Evolutionary conservation across 1,284 basidiomycete genomes (phyloP), one percentile per base, ranked within the genome.

Genomic region (Tranzscheliella williamsii): DNA sequence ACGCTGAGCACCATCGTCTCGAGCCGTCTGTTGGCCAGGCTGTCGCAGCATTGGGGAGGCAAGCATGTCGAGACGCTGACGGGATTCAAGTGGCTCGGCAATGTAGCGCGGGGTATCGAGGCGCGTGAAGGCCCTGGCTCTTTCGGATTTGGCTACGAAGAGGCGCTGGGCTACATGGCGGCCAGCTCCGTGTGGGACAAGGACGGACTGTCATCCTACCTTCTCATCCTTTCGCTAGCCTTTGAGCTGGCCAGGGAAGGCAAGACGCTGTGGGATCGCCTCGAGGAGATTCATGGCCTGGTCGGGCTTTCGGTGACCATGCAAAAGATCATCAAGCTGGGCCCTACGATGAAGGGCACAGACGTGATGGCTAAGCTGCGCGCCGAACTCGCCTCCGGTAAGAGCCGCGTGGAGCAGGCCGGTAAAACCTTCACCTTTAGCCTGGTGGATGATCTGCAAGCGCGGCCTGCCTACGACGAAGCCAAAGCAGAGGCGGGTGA

Each of bases 81-180:
- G 1, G 70, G 70, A 2, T 72, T 72, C 70, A 72, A 72, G 49
- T 72, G 70, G 70, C 67, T 72, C 33, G 70, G 70, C 8, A 54
- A 64, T 21, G 65, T 67, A 1, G 70, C 70, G 9, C 48, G 50
- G 13, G 47, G 44, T 11, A 57, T 69, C 17, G 49, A 65, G 20
- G 54, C 44, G 1, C 38, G 56, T 2, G 41, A 65, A 29, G 68
- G 67, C 24, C 34, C 45, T 4, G 54, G 64, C 4, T 44, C 57
- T 9, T 72, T 72, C 39, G 54, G 52, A 2, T 71, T 71, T 23
- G 70, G 65, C 5, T 72, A 72, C 55, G 70, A 72, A 29, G 70
- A 72, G 27, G 70, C 70, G n/a, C 47, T 72, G 4, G 70, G 70
- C 0, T 72, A 72, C 60, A 70, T 72, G 66, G 65, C 56, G 20